A percentile compares a stretch with the other conserved stretches of the same genome.
Evolutionary conservation across 2,329 filamentous ascomycete species (phyloP).

Genomic region (Trichoderma pleuroti): DNA sequence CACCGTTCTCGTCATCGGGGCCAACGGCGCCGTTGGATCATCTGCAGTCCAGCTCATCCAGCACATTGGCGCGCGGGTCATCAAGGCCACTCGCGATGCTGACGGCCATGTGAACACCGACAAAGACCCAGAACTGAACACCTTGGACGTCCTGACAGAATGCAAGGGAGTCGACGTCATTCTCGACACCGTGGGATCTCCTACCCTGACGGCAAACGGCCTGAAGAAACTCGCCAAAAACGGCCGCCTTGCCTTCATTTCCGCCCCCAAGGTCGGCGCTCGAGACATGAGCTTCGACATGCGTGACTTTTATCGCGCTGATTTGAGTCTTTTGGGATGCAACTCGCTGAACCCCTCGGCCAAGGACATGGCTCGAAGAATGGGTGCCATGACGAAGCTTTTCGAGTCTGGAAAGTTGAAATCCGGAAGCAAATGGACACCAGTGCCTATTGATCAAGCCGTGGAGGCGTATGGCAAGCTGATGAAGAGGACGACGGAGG

Average conservation of each 20-base stretch:
- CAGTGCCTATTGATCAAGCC: not conserved
- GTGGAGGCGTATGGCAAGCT: constrained; percentile 6
- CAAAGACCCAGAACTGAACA: not conserved
- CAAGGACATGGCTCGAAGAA: constrained; percentile 9
- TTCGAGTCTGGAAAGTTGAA: constrained; percentile 7
- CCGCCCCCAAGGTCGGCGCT: not conserved
- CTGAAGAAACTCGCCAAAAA: constrained; percentile 6
- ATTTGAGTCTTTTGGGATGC: constrained; percentile 17
- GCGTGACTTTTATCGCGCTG: constrained; percentile 17
- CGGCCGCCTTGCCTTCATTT: constrained; percentile 11
- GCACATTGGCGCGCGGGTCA: not conserved
- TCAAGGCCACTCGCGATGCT: constrained; percentile 9
- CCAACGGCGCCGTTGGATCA: constrained; percentile 10
- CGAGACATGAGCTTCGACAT: constrained; percentile 15
- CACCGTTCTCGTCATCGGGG: constrained; percentile 11
- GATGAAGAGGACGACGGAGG: not conserved
- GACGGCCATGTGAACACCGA: constrained; percentile 7
- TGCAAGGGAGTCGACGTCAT: constrained; percentile 9
- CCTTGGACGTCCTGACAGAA: not conserved
- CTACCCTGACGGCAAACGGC: not conserved
- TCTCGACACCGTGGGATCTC: constrained; percentile 11
- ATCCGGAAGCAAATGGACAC: constrained; percentile 1
- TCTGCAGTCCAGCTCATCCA: constrained; percentile 1
- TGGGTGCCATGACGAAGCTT: not conserved
- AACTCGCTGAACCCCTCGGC: constrained; percentile 17